Percentiles rank a stretch among this genome's conserved stretches.
These are phyloP conservation scores for Nepenthes gracilis DNA, from an alignment of 148 eudicot genomes.

Conservation along the genomic window DNA sequence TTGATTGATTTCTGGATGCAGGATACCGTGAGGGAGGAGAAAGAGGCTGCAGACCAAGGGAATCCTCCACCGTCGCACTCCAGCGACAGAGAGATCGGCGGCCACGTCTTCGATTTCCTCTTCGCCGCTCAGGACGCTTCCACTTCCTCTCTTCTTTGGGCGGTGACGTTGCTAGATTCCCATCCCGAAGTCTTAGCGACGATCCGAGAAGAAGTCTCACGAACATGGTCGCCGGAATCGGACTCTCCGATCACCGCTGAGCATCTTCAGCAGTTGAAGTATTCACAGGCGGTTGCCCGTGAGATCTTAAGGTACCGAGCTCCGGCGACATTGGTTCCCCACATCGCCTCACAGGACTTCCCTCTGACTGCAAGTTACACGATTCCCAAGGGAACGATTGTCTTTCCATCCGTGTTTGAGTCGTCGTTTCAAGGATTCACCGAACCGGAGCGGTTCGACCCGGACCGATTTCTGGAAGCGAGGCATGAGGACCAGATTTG, in stretches of 20 bases:
- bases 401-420: slow-evolving; percentile 79
- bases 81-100: slow-evolving; percentile 29
- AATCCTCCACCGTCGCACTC: slow-evolving; percentile 24
- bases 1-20: slow-evolving; percentile 84
- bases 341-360: slow-evolving; percentile 61
- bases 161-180: slow-evolving; percentile 51
- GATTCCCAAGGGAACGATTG: slow-evolving; percentile 65
- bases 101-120: slow-evolving; percentile 64
- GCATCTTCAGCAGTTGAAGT: slow-evolving; percentile 45
- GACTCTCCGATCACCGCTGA: slow-evolving; percentile 36
- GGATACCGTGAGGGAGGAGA: slow-evolving; percentile 35
- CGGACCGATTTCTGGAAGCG: slow-evolving; percentile 70
- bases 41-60: slow-evolving; percentile 8
- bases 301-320: slow-evolving; percentile 59
- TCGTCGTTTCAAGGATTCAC: slow-evolving; percentile 79
- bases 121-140: slow-evolving; percentile 90
- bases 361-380: slow-evolving; percentile 33
- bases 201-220: slow-evolving; percentile 39
- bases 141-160: slow-evolving; percentile 76
- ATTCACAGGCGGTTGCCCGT: slow-evolving; percentile 80
- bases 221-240: slow-evolving; percentile 35
- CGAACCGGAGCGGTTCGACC: slow-evolving; percentile 66
- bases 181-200: slow-evolving; percentile 48
- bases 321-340: slow-evolving; percentile 79
- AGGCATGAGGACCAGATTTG: slow-evolving; percentile 54